Conservation (phyloP, 176 grass and related monocot genomes). For the Pontederia paniculata region DNA sequence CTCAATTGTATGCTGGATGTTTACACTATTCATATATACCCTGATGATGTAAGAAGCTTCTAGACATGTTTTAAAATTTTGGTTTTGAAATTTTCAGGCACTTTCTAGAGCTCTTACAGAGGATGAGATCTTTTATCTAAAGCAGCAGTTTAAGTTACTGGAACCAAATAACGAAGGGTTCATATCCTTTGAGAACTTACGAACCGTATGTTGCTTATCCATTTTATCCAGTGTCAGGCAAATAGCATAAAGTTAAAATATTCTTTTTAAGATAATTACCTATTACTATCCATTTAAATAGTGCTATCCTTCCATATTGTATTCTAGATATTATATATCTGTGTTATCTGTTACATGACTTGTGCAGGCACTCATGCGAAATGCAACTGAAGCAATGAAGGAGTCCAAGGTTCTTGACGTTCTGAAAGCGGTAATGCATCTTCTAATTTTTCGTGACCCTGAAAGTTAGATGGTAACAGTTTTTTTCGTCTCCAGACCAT, state of each 20-base stretch:
- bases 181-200: not conserved
- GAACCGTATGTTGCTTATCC: not conserved
- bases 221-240: not conserved
- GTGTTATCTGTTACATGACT: not conserved
- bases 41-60: too few species aligned
- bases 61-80: too few species aligned
- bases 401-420: conserved; percentile 7
- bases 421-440: not conserved
- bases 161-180: conserved; percentile 6
- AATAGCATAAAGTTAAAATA: not conserved
- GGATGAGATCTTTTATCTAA: conserved; percentile 11
- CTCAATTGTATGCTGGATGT: too few species aligned
- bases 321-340: not conserved
- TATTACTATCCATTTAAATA: not conserved
- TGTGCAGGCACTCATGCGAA: not conserved
- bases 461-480: too few species aligned
- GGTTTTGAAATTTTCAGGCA: not conserved
- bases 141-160: conserved; percentile 7
- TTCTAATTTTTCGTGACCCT: too few species aligned
- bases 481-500: too few species aligned
- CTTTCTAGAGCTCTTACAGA: conserved; percentile 5
- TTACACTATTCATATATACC: too few species aligned
- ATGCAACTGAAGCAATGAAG: conserved; percentile 4
- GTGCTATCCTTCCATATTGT: not conserved
- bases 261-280: not conserved